Evolutionary conservation across 2,329 filamentous ascomycete species (phyloP).

Genomic region (Penicillium sp.): DNA sequence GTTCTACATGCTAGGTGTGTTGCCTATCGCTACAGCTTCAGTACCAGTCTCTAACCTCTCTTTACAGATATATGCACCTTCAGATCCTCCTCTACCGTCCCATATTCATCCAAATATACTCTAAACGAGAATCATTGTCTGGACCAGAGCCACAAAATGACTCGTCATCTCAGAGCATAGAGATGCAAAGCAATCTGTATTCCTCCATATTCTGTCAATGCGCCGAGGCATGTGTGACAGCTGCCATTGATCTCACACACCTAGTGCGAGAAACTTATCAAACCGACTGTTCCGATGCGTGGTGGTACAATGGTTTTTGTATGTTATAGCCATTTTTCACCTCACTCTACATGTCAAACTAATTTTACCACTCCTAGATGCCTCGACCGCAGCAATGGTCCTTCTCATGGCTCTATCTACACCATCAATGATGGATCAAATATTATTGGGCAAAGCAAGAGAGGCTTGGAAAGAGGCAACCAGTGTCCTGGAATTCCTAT

Average conservation of each 20-base stretch:
- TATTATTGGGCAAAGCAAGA: background rate
- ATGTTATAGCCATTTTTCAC: background rate
- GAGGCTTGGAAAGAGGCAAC: conserved; percentile 3
- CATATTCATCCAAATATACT: conserved; percentile 3
- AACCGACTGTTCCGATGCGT: background rate
- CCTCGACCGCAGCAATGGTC: conserved; percentile 3
- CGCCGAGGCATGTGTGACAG: background rate
- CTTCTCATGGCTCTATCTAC: conserved; percentile 1
- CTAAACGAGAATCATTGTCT: background rate
- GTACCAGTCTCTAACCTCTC: background rate
- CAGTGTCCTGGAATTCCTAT: background rate
- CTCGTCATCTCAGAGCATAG: background rate
- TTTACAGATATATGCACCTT: conserved; percentile 1
- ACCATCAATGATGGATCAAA: background rate
- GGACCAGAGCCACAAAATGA: background rate
- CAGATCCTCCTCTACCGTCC: conserved; percentile 4
- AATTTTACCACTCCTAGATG: background rate
- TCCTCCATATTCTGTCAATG: conserved; percentile 1
- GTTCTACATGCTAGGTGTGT: conserved; percentile 3
- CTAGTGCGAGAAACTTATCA: conserved; percentile 2
- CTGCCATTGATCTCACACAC: conserved; percentile 3
- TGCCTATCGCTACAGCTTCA: background rate
- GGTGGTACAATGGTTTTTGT: conserved; percentile 7
- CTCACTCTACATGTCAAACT: background rate
- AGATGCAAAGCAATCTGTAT: background rate